Base-by-base conservation (phyloP, 1,284 basidiomycete species). In the Phellopilus nigrolimitatus region DNA sequence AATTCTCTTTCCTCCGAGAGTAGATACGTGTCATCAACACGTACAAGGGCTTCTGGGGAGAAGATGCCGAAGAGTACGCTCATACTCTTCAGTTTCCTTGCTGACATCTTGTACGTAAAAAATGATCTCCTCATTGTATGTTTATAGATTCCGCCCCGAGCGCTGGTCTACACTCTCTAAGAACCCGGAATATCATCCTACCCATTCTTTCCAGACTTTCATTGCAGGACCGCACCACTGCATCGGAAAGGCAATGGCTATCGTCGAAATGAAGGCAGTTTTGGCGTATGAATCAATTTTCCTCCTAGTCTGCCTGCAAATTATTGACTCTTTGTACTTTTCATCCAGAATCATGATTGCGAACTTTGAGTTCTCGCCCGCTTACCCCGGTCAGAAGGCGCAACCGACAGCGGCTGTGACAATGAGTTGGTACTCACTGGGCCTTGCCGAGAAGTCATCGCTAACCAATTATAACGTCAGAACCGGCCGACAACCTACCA, bases 261-360 rank as follows among this genome's bases (percentile, higher is more conserved):
- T 77, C 19, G 68, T 72, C 30, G 76, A 78, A 60, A 78, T 76
- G 75, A 77, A 76, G 57, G 70, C 69, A 38, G 68, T 72, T 10
- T 50, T 71, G 15, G 64, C 67, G 73, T 74, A 52, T 46, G 70
- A 65, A 9, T 9, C 42, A 1, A 37, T 21, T 39, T 45, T 39
- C n/a, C 25, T 36, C 17, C 22, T 43, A 19, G 19, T 25, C 24
- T 15, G 17, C 13, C 3, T 42, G 5, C 37, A 17, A 17, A 19
- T 51, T 39, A 43, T 34, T 9, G 31, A 37, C 30, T 12, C 9
- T 8, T 7, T 40, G 12, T 24, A 31, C 17, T 48, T 46, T 22
- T 24, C 4, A 12, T 6, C 30, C 22, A 51, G 36, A 48, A 71
- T 66, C 15, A 58, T 74, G 38, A 66, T 75, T 44, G 63, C 66